Base-by-base conservation (phyloP, 305 asterid species). In the Fraxinus xanthoxyloides region DNA sequence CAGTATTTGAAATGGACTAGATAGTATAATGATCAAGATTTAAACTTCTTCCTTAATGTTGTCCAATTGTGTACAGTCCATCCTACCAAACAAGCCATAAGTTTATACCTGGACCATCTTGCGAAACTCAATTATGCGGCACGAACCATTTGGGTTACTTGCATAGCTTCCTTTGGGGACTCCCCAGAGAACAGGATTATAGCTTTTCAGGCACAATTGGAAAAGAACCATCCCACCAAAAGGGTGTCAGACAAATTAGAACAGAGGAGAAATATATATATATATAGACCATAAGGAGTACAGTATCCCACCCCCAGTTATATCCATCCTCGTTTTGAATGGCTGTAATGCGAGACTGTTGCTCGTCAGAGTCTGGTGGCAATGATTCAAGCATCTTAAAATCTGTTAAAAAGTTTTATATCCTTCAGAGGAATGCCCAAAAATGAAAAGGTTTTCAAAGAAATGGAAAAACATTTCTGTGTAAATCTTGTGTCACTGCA, bases 91-190 rank as follows among this genome's bases (percentile, higher is more conserved):
- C 46, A 72, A 38, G 34, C n/a, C 13, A 30, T 34, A 35, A 79
- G 38, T 32, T 30, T 74, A 69, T 88, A 94, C 99, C 98, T 96
- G 98, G 79, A 96, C 95, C 98, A 96, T 94, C 88, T 91, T 88
- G 73, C 99, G 97, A 65, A 92, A 96, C 94, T 96, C 99, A 13
- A 92, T 72, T 84, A 90, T 86, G 81, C 98, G 98, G 89, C 84
- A 86, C 72, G 92, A 73, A 83, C 99, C 99, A 87, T 91, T 91
- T 77, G 99, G 94, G 81, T 93, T 87, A 85, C 89, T 88, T 24
- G 98, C 92, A 82, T 93, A 96, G 91, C 99, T 94, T 89, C 99
- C 99, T 89, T 96, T 94, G 24, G 99, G 99, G 72, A 96, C 98
- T 80, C 98, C 97, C 98, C 98, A 96, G 32, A 94, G 91, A 82